A percentile compares a stretch with the other conserved stretches of the same genome.
Evolutionary conservation across 2,329 filamentous ascomycete genomes (phyloP).

Genomic region (Apiospora malaysiana): DNA sequence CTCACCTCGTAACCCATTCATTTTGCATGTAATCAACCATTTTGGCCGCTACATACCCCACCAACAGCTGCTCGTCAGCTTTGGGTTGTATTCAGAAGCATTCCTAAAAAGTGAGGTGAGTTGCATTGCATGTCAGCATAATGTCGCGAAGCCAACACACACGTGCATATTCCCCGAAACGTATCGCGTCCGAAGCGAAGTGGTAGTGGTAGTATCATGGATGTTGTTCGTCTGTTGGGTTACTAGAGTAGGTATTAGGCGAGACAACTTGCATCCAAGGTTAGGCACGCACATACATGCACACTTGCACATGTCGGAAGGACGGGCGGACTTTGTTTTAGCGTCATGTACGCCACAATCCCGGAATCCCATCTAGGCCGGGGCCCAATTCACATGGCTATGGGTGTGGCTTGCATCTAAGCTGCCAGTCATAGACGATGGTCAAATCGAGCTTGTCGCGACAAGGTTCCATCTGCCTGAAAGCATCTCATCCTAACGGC

Average conservation of each 20-base stretch:
- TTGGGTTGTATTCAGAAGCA: background rate
- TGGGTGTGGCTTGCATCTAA: no score
- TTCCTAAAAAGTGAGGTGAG: background rate
- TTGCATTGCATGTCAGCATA: background rate
- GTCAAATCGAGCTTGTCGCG: background rate
- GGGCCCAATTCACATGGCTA: background rate
- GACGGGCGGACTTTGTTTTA: background rate
- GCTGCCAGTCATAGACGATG: background rate
- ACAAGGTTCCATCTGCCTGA: conserved; percentile 8
- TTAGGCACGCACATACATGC: no score
- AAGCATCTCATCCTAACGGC: background rate
- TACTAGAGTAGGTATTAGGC: background rate
- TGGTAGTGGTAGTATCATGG: background rate
- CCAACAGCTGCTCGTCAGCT: background rate
- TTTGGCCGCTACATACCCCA: background rate
- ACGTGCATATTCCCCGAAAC: conserved; percentile 10
- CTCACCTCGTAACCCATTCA: background rate
- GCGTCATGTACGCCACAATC: conserved; percentile 15
- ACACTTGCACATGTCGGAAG: background rate
- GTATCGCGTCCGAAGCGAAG: background rate
- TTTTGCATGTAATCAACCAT: background rate
- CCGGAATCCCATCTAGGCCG: background rate
- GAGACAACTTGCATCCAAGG: background rate
- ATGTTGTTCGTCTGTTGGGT: background rate
- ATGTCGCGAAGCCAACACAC: background rate